Base-by-base conservation (phyloP, 2,329 filamentous ascomycete genomes). In the Penicillium frequentans region DNA sequence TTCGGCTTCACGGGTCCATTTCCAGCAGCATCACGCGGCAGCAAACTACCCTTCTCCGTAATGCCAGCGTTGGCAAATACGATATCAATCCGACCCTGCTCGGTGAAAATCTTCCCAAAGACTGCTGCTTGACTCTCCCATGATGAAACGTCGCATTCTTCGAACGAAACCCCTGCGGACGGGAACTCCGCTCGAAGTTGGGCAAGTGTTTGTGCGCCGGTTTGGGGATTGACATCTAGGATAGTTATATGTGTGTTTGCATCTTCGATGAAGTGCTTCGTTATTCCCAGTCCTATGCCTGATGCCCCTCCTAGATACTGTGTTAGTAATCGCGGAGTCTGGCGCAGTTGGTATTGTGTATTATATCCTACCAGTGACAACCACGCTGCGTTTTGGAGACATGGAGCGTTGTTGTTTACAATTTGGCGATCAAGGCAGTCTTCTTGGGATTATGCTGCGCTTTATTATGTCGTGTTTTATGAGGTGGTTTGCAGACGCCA, bases 61-160 rank as follows among this genome's bases (percentile, higher is more conserved):
- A 83, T 75, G 1, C 80, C 81, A 0, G 81, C 80, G 61, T 82
- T 82, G 26, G 80, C 80, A 65, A 81, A 76, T 7, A 82, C 79
- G 3, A 81, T 61, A 55, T 83, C 79, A 19, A 82, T 63, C 13
- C 68, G 65, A 2, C 77, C 76, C 19, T 69, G 66, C 14, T 69
- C 56, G 4, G 61, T 57, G 49, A 70, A 67, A 1, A 74, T 64
- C 24, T 70, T 65, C 54, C 68, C 64, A 49, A 78, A 79, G 0
- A 68, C 74, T 0, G 64, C 57, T 0, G 70, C 71, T 46, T 76
- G 72, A 42, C 68, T 69, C 24, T 73, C 68, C 73, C 73, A 75
- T 3, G 67, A 69, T 8, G 72, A 71, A 7, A 74, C 68, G 47
- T 75, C 70, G 57, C 68, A 70, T 45, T 66, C 56, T 39, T 67